Evolutionary conservation across 2,329 filamentous ascomycete genomes (phyloP), one percentile per base, ranked within the genome.

Genomic region (Fusarium sp.): DNA sequence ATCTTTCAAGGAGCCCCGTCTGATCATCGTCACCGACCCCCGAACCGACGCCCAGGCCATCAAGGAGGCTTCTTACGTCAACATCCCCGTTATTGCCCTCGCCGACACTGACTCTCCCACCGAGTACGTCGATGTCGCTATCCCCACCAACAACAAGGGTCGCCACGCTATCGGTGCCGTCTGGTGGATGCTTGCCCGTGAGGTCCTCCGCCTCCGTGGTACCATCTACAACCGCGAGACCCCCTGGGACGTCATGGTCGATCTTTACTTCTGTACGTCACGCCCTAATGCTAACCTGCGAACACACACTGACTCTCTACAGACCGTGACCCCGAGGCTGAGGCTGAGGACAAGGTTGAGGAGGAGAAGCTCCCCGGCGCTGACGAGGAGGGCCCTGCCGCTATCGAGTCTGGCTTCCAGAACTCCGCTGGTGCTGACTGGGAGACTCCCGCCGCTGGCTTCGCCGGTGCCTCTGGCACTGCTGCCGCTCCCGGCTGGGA

Each of bases 81-180:
- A 99, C 91, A 98, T 99, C 83, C 96, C 96, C 83, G 96, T 99
- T 86, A 98, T 99, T 81, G 96, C 94, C 80, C 94, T 99, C 78
- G 96, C 93, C 88, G 96, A 99, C 87, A 98, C 95, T 82, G 96
- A 99, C 89, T 98, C 96, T 70, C 96, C 96, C 81, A 98, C 96
- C 85, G 95, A 99, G 87, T 99, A 95, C 88, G 96, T 99, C 83
- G 96, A 99, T 82, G 94, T 98, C 85, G 96, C 96, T 85, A 99
- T 99, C 86, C 96, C 96, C 81, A 98, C 96, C 88, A 99, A 99
- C 94, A 99, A 99, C 94, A 99, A 99, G 92, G 95, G 94, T 89
- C 95, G 96, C 83, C 94, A 98, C 88, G 91, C 97, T 83, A 99
- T 99, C 80, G 96, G 96, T 88, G 90, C 96, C 79, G 84, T 99